phyloP scores from a whole-genome alignment of 352 stramenopile genomes.

The Phytophthora citrophthora region DNA sequence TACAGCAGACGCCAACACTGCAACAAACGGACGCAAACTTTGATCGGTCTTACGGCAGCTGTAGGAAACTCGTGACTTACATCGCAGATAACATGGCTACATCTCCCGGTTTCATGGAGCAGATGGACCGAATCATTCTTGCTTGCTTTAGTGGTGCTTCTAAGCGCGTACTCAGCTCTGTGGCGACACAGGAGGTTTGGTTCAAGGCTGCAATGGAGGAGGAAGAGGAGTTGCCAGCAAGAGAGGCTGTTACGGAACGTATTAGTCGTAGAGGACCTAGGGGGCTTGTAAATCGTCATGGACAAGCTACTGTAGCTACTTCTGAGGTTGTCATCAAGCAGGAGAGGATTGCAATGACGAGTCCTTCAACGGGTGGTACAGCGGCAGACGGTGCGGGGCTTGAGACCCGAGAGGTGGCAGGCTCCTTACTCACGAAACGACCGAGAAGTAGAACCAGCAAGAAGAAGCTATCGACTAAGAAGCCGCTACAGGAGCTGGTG shows the following conservation, averaged over 20 bases:
- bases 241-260: not conserved
- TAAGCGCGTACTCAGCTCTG: slow-evolving; percentile 47
- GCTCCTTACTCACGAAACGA: slow-evolving; percentile 19
- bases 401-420: slow-evolving; percentile 16
- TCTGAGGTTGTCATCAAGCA: slow-evolving; percentile 26
- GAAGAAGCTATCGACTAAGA: slow-evolving; percentile 31
- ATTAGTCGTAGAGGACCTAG: not conserved
- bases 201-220: slow-evolving; percentile 24
- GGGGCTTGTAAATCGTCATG: slow-evolving; percentile 1
- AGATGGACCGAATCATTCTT: slow-evolving; percentile 75
- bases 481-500: slow-evolving; percentile 16
- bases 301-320: not conserved
- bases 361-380: not conserved
- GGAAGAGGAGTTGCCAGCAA: not conserved
- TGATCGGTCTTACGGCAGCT: slow-evolving; percentile 56
- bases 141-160: slow-evolving; percentile 68
- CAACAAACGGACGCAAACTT: slow-evolving; percentile 32
- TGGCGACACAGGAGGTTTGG: slow-evolving; percentile 64
- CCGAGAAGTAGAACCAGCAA: slow-evolving; percentile 33
- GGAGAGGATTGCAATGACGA: slow-evolving; percentile 17
- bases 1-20: slow-evolving; percentile 4
- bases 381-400: slow-evolving; percentile 14
- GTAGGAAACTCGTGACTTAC: slow-evolving; percentile 56
- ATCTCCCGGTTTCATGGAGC: slow-evolving; percentile 55
- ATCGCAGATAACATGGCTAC: slow-evolving; percentile 67